Conservation (phyloP, 192 early-diverging fungal species). For the Podila minutissima region DNA sequence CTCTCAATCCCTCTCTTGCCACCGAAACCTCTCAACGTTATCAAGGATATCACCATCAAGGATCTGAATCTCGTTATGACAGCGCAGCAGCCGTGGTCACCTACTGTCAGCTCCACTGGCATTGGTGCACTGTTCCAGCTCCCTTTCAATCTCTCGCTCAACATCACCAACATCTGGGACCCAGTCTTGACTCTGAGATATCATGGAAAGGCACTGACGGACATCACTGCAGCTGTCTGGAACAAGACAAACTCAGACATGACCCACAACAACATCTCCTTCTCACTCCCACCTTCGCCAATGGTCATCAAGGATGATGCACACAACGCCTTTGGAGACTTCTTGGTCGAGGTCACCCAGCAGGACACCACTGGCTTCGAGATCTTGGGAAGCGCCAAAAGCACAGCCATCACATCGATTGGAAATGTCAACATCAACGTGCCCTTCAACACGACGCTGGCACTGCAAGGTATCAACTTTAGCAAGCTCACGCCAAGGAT, state of each 20-base stretch:
- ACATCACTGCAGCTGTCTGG: slow-evolving; percentile 37
- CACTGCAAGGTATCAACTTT: slow-evolving; percentile 25
- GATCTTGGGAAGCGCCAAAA: slow-evolving; percentile 30
- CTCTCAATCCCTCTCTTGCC: slow-evolving; percentile 34
- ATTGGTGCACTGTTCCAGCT: slow-evolving; percentile 31
- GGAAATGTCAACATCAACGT: slow-evolving; percentile 36
- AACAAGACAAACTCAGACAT: slow-evolving; percentile 33
- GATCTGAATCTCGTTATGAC: slow-evolving; percentile 20
- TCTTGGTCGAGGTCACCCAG: slow-evolving; percentile 26
- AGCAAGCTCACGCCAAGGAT: slow-evolving; percentile 16
- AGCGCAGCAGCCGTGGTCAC: slow-evolving; percentile 28
- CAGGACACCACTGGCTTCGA: slow-evolving; percentile 18
- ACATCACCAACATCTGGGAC: slow-evolving; percentile 32
- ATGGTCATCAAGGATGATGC: slow-evolving; percentile 19
- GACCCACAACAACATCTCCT: slow-evolving; percentile 33
- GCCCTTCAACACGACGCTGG: slow-evolving; percentile 38
- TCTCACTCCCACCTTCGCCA: slow-evolving; percentile 18
- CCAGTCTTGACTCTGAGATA: slow-evolving; percentile 21
- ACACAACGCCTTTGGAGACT: slow-evolving; percentile 11
- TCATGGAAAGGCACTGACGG: slow-evolving; percentile 12
- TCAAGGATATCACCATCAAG: slow-evolving; percentile 26
- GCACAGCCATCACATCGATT: slow-evolving; percentile 13
- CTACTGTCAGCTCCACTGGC: slow-evolving; percentile 16
- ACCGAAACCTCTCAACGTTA: slow-evolving; percentile 21
- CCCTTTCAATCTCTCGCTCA: slow-evolving; percentile 35